Evolutionary conservation across 179 eudicot genomes (phyloP).

Genomic region (Silene noctiflora): DNA sequence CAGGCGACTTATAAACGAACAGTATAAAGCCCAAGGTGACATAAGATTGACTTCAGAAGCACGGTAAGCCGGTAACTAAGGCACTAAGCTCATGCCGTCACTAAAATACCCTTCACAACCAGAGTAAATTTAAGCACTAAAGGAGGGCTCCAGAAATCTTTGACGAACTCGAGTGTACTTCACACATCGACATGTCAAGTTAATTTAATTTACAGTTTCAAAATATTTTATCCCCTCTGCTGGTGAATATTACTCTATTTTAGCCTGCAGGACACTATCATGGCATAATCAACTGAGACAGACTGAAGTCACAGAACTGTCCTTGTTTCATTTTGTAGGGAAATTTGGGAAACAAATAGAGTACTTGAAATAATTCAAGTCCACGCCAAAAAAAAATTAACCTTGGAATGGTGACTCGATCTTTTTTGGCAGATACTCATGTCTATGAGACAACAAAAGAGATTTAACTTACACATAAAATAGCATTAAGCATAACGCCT

Average conservation of each 20-base stretch:
- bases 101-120: not conserved
- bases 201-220: not conserved
- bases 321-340: too few species aligned
- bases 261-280: not conserved
- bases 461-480: too few species aligned
- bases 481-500: too few species aligned
- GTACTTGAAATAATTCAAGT: too few species aligned
- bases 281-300: too few species aligned
- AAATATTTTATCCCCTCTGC: not conserved
- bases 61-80: not conserved
- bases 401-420: too few species aligned
- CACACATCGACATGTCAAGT: not conserved
- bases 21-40: not conserved
- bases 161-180: not conserved
- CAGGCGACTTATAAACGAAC: not conserved
- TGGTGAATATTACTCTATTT: not conserved
- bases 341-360: too few species aligned
- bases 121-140: not conserved
- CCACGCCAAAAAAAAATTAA: too few species aligned
- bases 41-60: slow-evolving; percentile 2
- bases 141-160: not conserved
- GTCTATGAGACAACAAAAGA: too few species aligned
- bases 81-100: not conserved
- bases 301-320: too few species aligned
- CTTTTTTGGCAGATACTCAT: too few species aligned